These are phyloP conservation scores for Cyberlindnera veronae DNA, from an alignment of 805 yeast species.

Conservation along the genomic window DNA sequence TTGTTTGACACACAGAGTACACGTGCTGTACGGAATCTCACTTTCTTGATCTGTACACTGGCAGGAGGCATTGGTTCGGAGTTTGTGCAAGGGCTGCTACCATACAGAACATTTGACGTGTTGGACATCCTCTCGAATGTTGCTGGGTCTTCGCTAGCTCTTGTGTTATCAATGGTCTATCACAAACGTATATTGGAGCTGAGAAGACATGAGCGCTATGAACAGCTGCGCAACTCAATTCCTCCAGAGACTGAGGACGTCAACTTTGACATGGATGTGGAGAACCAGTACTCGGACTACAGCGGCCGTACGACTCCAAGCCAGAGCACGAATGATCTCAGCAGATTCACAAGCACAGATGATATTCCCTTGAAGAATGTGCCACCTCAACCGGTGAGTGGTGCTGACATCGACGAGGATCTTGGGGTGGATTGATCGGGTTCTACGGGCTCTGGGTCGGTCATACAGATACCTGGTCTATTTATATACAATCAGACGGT, in stretches of 20 bases:
- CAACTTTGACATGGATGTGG: conserved; percentile 25
- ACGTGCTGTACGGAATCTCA: conserved; percentile 31
- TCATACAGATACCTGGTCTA: too few relatives aligned
- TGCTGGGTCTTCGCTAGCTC: conserved; percentile 27
- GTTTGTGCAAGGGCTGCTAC: conserved; percentile 43
- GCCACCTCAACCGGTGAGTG: conserved; percentile 16
- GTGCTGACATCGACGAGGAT: conserved; percentile 13
- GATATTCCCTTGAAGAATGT: conserved; percentile 20
- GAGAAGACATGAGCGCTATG: conserved; percentile 23
- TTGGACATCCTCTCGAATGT: conserved; percentile 42
- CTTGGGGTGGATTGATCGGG: conserved; percentile 23
- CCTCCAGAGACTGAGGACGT: conserved; percentile 26
- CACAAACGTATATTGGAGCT: conserved; percentile 24
- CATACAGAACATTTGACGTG: conserved; percentile 45
- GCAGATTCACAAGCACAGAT: conserved; percentile 24
- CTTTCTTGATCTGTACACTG: conserved; percentile 42
- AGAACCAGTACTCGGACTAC: conserved; percentile 11
- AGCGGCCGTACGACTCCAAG: conserved; percentile 13
- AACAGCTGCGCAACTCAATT: conserved; percentile 25
- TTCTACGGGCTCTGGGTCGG: too few relatives aligned
- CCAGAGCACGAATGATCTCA: conserved; percentile 21
- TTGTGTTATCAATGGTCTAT: conserved; percentile 15
- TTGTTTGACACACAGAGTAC: conserved; percentile 37
- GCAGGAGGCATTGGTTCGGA: conserved; percentile 50
- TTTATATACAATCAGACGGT: background rate